These are phyloP conservation scores for Sphaerobolus stellatus DNA, from an alignment of 1,284 basidiomycete genomes.

Conservation along the genomic window DNA sequence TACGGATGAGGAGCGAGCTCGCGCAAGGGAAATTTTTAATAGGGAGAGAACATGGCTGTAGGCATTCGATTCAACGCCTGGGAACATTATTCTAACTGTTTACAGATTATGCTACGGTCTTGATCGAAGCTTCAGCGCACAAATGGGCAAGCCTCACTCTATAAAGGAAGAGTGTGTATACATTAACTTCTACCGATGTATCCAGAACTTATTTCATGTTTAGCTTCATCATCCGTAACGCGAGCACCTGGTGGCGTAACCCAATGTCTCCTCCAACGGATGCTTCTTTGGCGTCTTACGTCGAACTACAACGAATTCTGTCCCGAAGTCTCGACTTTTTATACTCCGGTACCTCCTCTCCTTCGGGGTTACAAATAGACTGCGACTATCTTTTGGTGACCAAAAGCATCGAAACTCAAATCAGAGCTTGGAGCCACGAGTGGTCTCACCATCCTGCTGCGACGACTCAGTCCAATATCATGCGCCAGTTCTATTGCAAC, in stretches of 20 bases:
- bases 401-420: constrained; percentile 81
- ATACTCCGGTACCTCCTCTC: constrained; percentile 79
- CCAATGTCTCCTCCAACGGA: constrained; percentile 65
- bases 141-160: constrained; percentile 88
- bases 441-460: constrained; percentile 48
- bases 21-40: constrained; percentile 85
- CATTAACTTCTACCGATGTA: constrained; percentile 18
- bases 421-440: constrained; percentile 65
- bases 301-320: constrained; percentile 82
- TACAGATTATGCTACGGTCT: constrained; percentile 76
- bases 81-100: background rate
- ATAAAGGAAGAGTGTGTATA: constrained; percentile 80
- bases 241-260: constrained; percentile 67
- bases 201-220: constrained; percentile 9
- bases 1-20: constrained; percentile 69
- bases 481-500: constrained; percentile 72
- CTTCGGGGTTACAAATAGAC: constrained; percentile 84
- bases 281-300: constrained; percentile 63
- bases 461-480: constrained; percentile 50
- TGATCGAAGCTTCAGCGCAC: constrained; percentile 88
- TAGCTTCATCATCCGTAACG: constrained; percentile 87
- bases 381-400: constrained; percentile 85
- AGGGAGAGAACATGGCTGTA: constrained; percentile 90
- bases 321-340: constrained; percentile 88
- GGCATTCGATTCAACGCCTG: constrained; percentile 4